Conservation (phyloP, 352 stramenopile genomes). For the Globisporangium viniferum region DNA sequence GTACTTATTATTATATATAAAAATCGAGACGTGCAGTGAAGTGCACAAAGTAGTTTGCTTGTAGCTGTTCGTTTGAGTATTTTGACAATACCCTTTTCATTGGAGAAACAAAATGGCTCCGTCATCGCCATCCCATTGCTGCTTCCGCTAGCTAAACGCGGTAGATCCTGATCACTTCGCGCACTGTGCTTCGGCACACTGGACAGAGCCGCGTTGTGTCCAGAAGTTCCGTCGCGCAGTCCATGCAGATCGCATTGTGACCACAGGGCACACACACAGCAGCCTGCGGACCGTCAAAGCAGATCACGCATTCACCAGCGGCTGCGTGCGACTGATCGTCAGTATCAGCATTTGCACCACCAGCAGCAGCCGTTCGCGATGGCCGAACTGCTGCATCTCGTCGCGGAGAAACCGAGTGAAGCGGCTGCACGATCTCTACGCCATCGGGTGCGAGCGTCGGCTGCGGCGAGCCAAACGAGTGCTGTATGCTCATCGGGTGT, state of each 20-base stretch:
- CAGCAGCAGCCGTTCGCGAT: background rate
- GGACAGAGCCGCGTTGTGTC: constrained; percentile 61
- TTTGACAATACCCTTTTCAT: background rate
- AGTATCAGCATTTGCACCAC: constrained; percentile 1
- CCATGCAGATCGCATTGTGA: constrained; percentile 86
- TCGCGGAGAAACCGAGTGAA: constrained; percentile 14
- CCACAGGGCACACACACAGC: constrained; percentile 82
- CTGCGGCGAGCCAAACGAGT: constrained; percentile 30
- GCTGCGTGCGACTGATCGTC: constrained; percentile 3
- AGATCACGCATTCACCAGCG: constrained; percentile 71
- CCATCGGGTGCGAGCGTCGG: constrained; percentile 57
- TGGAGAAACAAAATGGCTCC: background rate
- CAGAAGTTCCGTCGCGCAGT: constrained; percentile 67
- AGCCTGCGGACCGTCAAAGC: constrained; percentile 72
- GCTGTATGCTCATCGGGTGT: constrained; percentile 14
- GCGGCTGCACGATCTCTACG: constrained; percentile 76
- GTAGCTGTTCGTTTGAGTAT: background rate
- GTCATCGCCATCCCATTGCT: background rate
- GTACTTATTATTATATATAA: constrained; percentile 15
- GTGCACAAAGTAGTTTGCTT: background rate
- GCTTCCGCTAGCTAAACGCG: constrained; percentile 33
- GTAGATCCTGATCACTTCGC: constrained; percentile 76
- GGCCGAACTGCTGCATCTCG: background rate
- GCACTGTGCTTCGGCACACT: constrained; percentile 70
- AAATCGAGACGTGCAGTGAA: background rate